phyloP scores from a whole-genome alignment of 768 basidiomycete species.

The Podaxis sp. region DNA sequence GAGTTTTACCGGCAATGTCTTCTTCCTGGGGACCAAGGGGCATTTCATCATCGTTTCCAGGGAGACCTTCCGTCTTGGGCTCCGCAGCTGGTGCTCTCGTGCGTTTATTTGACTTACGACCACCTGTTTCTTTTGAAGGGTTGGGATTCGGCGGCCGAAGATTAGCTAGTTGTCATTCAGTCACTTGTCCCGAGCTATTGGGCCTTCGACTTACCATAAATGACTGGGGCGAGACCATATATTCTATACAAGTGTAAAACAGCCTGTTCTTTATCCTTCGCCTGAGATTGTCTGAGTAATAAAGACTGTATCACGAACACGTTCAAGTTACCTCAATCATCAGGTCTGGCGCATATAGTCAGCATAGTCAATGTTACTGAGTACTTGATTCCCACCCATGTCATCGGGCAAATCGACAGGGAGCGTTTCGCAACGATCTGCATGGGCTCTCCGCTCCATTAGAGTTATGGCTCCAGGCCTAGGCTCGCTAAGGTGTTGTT shows the following conservation, averaged over 20 bases:
- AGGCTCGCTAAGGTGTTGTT: conserved; percentile 92
- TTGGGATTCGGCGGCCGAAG: conserved; percentile 42
- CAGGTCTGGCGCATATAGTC: conserved; percentile 47
- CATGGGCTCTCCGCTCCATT: conserved; percentile 87
- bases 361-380: conserved; percentile 8
- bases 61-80: neutral
- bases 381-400: conserved; percentile 45
- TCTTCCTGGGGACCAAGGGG: conserved; percentile 6
- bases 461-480: conserved; percentile 78
- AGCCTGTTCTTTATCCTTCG: conserved; percentile 92
- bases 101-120: conserved; percentile 41
- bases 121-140: conserved; percentile 42
- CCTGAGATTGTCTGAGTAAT: conserved; percentile 31
- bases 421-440: conserved; percentile 73
- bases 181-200: neutral
- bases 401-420: conserved; percentile 65
- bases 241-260: conserved; percentile 82
- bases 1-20: neutral
- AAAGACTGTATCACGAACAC: neutral
- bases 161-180: conserved; percentile 29
- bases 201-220: conserved; percentile 41
- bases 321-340: conserved; percentile 68
- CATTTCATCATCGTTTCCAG: conserved; percentile 8
- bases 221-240: conserved; percentile 68
- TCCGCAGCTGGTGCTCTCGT: conserved; percentile 18